Percentiles rank a stretch among this genome's conserved stretches.
These are phyloP conservation scores for Penicillium arizonense DNA, from an alignment of 495 filamentous ascomycete genomes.

Conservation along the genomic window DNA sequence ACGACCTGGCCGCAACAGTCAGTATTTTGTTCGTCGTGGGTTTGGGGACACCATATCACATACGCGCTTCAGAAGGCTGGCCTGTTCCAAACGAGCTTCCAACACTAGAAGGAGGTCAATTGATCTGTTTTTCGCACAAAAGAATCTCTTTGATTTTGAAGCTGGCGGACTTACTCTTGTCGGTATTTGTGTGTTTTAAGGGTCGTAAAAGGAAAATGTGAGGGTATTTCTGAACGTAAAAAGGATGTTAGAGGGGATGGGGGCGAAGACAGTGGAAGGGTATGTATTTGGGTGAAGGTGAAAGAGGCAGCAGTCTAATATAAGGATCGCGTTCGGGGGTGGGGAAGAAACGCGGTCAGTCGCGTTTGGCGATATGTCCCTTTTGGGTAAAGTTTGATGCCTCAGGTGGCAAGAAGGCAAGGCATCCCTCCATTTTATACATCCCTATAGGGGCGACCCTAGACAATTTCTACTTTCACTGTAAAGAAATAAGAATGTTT, in stretches of 20 bases:
- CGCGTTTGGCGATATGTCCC: conserved; percentile 40
- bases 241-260: not conserved
- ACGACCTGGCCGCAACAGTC: conserved; percentile 64
- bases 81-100: conserved; percentile 95
- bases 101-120: conserved; percentile 63
- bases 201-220: not conserved
- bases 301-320: conserved; percentile 21
- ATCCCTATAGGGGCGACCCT: not conserved
- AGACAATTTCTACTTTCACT: not conserved
- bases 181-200: conserved; percentile 6
- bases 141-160: conserved; percentile 4
- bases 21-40: not conserved
- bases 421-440: not conserved
- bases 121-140: conserved; percentile 10
- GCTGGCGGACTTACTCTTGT: conserved; percentile 36
- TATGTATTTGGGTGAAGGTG: conserved; percentile 19
- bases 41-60: conserved; percentile 10
- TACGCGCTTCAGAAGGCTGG: conserved; percentile 93
- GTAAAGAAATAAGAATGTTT: not conserved
- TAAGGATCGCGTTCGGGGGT: conserved; percentile 35
- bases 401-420: conserved; percentile 19
- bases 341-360: conserved; percentile 32
- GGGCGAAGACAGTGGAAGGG: conserved; percentile 7
- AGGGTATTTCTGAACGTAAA: not conserved
- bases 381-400: conserved; percentile 25